Evolutionary conservation across 306 rosid genomes (phyloP), one percentile per base, ranked within the genome.

Genomic region (Gillenia trifoliata): DNA sequence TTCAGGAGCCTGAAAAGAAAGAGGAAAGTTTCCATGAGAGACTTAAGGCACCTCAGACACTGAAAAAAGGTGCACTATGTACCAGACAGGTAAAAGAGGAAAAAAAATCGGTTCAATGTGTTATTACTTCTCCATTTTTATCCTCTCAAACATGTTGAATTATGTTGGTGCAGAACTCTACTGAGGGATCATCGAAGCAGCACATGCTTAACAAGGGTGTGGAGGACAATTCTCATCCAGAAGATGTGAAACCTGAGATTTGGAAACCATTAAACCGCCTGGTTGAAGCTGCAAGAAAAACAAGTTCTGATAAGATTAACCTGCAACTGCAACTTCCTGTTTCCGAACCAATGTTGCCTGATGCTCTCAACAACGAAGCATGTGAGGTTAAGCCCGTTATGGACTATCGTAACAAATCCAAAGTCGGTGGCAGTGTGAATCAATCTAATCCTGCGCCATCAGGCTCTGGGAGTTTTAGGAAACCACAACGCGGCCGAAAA

Each of bases 21-120:
- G 75, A 63, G 25, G 83, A 62, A 64, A 66, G 30, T 2, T 11
- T 8, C 64, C 5, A 4, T 12, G 66, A 50, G 71, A 15, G 66
- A 66, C 33, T 70, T 17, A 70, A 61, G 40, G 62, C 77, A 33
- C 28, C 70, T 25, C 68, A 68, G 77, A 59, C 64, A 64, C 47
- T 29, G 30, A 72, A 28, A 19, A 77, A 64, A 34, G 62, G 45
- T 65, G 25, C 76, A 25, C 66, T 41, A 33, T 54, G 47, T 75
- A 63, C 33, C 65, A 29, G 50, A 76, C 74, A 81, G 87, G 89
- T 81, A 60, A 83, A 76, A 72, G 68, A 59, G 52, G 47, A 22
- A 62, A 17, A 22, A 54, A 3, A 20, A 54, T 22, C 13, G 29
- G 34, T 15, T 63, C 28, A 36, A 28, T 65, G 61, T 73, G 25